Percentiles rank a stretch among this genome's conserved stretches.
These are phyloP conservation scores for Volutella citrinella DNA, from an alignment of 2,329 filamentous ascomycete genomes.

Conservation along the genomic window DNA sequence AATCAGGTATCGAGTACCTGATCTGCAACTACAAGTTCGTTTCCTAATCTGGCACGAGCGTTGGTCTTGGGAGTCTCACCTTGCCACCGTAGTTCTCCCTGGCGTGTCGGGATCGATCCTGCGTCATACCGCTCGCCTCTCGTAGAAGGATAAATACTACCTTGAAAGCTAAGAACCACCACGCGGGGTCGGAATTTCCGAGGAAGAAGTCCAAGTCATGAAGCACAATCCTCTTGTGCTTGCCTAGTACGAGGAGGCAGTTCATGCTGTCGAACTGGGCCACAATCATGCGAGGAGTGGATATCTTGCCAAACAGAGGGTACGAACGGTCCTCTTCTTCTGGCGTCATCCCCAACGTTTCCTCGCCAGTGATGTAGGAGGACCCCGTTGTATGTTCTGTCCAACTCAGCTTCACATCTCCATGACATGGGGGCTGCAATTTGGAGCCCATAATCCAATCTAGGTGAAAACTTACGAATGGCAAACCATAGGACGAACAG, in stretches of 20 bases:
- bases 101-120: constrained; percentile 42
- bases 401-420: background rate
- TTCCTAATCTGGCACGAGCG: background rate
- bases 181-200: constrained; percentile 28
- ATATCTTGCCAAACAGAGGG: constrained; percentile 36
- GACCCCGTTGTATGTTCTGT: constrained; percentile 45
- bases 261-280: constrained; percentile 45
- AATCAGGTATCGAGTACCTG: constrained; percentile 37
- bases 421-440: background rate
- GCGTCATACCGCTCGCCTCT: constrained; percentile 36
- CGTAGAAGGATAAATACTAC: constrained; percentile 41
- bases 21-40: constrained; percentile 17
- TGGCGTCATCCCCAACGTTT: constrained; percentile 38
- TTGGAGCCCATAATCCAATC: too few relatives aligned
- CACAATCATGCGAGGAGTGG: constrained; percentile 42
- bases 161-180: constrained; percentile 35
- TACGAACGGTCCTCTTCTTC: constrained; percentile 33
- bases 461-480: constrained; percentile 45
- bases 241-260: constrained; percentile 32
- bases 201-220: constrained; percentile 33
- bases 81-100: constrained; percentile 32
- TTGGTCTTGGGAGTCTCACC: constrained; percentile 5
- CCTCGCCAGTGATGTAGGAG: constrained; percentile 38
- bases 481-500: constrained; percentile 46
- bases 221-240: constrained; percentile 32